A percentile compares a stretch with the other conserved stretches of the same genome.
Conservation (phyloP, 2,329 filamentous ascomycete genomes). For the Colletotrichum liriopes region DNA sequence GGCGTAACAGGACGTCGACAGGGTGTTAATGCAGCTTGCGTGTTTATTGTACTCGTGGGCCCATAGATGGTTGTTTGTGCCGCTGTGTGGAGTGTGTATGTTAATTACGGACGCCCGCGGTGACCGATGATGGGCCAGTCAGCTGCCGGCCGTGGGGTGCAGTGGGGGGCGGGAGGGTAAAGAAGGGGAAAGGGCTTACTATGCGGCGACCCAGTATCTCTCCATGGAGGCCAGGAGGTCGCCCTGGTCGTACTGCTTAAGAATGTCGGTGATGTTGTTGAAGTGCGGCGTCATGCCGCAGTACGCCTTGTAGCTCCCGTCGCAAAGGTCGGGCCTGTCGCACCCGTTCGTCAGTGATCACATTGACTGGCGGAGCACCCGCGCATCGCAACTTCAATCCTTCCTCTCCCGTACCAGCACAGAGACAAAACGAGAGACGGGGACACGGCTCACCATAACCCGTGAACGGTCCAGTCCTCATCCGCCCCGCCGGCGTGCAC, state of each 20-base stretch:
- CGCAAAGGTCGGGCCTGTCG: slow-evolving; percentile 60
- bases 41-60: slow-evolving; percentile 82
- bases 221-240: slow-evolving; percentile 59
- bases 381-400: not conserved
- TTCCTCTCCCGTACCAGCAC: not conserved
- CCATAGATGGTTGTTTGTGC: slow-evolving; percentile 69
- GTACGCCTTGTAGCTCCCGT: slow-evolving; percentile 60
- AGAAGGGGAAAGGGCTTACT: slow-evolving; percentile 48
- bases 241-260: slow-evolving; percentile 56
- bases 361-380: not conserved
- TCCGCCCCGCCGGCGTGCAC: slow-evolving; percentile 58
- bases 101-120: not conserved
- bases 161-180: slow-evolving; percentile 3
- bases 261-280: slow-evolving; percentile 60
- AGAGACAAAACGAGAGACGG: not conserved
- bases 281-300: slow-evolving; percentile 60
- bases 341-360: not conserved
- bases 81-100: slow-evolving; percentile 46
- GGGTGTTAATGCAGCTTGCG: slow-evolving; percentile 80
- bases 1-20: slow-evolving; percentile 75
- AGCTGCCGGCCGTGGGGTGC: not conserved
- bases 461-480: slow-evolving; percentile 62
- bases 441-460: slow-evolving; percentile 56
- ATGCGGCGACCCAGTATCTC: slow-evolving; percentile 60
- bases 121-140: slow-evolving; percentile 8